These are phyloP conservation scores for Aspergillus ochraceus DNA, from an alignment of 2,329 filamentous ascomycete genomes.

Conservation along the genomic window DNA sequence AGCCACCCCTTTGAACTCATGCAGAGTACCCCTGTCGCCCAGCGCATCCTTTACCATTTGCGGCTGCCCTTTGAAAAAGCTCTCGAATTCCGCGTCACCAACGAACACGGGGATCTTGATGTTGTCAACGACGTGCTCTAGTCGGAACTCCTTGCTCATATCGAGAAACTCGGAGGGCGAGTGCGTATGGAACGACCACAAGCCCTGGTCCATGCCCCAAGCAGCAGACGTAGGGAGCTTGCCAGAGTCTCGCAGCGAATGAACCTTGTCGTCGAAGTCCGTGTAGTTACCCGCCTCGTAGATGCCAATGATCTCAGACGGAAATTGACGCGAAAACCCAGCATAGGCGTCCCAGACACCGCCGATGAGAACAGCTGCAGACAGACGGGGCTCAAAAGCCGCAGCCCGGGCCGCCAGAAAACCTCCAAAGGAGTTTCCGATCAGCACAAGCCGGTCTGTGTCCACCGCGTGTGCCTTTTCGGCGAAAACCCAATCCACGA, in stretches of 20 bases:
- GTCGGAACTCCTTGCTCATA: not conserved
- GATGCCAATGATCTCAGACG: not conserved
- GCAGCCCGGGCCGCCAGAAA: not conserved
- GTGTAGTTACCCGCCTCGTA: not conserved
- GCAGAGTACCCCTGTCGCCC: not conserved
- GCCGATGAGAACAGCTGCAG: not conserved
- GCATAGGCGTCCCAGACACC: not conserved
- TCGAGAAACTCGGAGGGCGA: not conserved
- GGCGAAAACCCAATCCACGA: constrained; percentile 35
- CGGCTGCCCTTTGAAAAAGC: not conserved
- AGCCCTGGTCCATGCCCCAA: not conserved
- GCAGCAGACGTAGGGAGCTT: not conserved
- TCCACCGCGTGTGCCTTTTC: not conserved
- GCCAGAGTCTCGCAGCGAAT: not conserved
- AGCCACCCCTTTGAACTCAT: not conserved
- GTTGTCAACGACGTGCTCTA: not conserved
- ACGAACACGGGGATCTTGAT: not conserved
- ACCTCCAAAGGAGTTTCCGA: not conserved
- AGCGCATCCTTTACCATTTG: not conserved
- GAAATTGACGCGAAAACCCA: not conserved
- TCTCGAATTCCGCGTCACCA: not conserved
- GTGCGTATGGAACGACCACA: not conserved
- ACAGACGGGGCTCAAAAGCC: not conserved
- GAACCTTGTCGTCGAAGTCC: not conserved
- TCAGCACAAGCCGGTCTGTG: not conserved